Evolutionary conservation across 768 basidiomycete species (phyloP).

Genomic region (Candolleomyces efflorescens): DNA sequence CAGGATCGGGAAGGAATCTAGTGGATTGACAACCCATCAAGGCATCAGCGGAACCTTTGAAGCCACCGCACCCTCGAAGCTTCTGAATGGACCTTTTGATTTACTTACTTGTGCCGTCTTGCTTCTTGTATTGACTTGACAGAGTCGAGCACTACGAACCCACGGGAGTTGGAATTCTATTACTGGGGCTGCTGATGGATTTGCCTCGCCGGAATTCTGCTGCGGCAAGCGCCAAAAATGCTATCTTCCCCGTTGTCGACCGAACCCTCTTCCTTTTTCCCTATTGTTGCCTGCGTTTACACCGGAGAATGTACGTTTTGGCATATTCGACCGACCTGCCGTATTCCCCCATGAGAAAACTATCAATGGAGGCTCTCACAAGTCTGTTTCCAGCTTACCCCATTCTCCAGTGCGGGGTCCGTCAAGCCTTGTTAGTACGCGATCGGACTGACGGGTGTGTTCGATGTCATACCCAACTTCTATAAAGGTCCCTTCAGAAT

Average conservation of each 20-base stretch:
- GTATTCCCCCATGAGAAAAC: conserved; percentile 5
- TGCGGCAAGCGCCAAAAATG: conserved; percentile 17
- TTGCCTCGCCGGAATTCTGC: conserved; percentile 11
- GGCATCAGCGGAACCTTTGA: conserved; percentile 24
- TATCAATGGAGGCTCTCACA: conserved; percentile 3
- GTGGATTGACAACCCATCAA: conserved; percentile 13
- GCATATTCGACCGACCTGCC: neutral
- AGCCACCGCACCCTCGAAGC: conserved; percentile 8
- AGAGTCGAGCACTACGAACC: conserved; percentile 25
- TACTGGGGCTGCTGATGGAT: conserved; percentile 13
- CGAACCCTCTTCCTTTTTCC: neutral
- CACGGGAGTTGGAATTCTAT: conserved; percentile 18
- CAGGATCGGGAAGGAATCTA: conserved; percentile 5
- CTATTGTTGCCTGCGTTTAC: conserved; percentile 1
- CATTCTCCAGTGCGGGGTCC: conserved; percentile 3
- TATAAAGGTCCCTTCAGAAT: conserved; percentile 18
- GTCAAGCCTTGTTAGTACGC: conserved; percentile 3
- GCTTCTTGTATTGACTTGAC: conserved; percentile 30
- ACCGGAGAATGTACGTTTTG: conserved; percentile 6
- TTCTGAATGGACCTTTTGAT: conserved; percentile 14
- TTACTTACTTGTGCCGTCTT: conserved; percentile 20
- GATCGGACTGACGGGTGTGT: conserved; percentile 16
- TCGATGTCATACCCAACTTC: conserved; percentile 24
- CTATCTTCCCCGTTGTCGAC: conserved; percentile 8
- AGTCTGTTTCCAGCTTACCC: conserved; percentile 3